phyloP scores from a whole-genome alignment of 768 basidiomycete species.

The Amanita fuliginea region DNA sequence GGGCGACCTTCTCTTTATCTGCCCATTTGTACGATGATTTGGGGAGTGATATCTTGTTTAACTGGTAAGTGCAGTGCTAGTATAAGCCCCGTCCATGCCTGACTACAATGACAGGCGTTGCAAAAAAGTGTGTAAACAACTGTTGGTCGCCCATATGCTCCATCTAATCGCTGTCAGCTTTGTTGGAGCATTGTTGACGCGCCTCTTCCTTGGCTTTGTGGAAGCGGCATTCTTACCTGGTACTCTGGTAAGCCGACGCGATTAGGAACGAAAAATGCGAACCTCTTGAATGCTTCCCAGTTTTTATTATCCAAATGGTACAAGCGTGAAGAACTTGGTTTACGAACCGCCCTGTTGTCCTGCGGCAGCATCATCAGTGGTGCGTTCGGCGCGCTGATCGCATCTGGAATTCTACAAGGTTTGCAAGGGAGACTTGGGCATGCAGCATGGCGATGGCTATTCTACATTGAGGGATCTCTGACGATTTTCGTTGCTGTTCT shows the following conservation, averaged over 20 bases:
- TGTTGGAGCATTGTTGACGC: constrained; percentile 54
- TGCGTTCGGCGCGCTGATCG: constrained; percentile 76
- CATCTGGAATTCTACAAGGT: constrained; percentile 62
- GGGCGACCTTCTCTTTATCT: constrained; percentile 62
- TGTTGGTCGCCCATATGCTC: not conserved
- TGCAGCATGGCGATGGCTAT: constrained; percentile 79
- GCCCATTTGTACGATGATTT: constrained; percentile 57
- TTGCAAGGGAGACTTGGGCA: constrained; percentile 69
- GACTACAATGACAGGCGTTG: constrained; percentile 15
- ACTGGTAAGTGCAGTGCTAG: constrained; percentile 26
- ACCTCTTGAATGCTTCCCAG: constrained; percentile 11
- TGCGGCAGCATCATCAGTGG: constrained; percentile 78
- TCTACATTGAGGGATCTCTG: constrained; percentile 63
- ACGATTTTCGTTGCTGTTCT: constrained; percentile 45
- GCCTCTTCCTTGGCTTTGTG: constrained; percentile 70
- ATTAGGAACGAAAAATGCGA: too few species aligned
- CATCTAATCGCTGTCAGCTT: constrained; percentile 29
- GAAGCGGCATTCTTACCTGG: constrained; percentile 69
- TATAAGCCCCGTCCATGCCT: too few species aligned
- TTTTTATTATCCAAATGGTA: constrained; percentile 74
- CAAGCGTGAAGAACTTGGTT: constrained; percentile 61
- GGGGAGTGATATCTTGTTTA: constrained; percentile 51
- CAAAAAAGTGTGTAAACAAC: constrained; percentile 23
- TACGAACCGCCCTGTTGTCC: constrained; percentile 59
- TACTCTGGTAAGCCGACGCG: constrained; percentile 20